Percentiles rank a stretch among this genome's conserved stretches.
Conservation (phyloP, 139 green algal genomes). For the Volvox reticuliferus region DNA sequence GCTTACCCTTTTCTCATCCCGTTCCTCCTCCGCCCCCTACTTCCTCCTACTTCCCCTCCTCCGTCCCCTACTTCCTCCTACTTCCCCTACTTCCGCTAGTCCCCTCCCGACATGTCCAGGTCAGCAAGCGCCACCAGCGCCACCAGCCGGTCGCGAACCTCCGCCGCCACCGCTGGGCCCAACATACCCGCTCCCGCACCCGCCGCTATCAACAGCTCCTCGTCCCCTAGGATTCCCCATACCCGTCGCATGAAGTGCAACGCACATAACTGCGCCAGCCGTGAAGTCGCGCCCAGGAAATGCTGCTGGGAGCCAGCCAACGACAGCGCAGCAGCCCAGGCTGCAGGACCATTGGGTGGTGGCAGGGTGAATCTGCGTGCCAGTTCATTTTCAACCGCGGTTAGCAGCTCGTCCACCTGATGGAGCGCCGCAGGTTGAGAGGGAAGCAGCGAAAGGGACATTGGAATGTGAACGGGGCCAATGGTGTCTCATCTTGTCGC, state of each 20-base stretch:
- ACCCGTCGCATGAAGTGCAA: slow-evolving; percentile 20
- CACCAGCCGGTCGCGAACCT: slow-evolving; percentile 50
- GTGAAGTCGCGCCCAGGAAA: neutral
- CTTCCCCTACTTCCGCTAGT: neutral
- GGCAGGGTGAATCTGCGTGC: neutral
- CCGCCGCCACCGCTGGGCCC: neutral
- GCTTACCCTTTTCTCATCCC: no score
- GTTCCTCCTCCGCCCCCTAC: no score
- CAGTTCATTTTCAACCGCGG: slow-evolving; percentile 34
- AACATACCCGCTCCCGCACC: neutral
- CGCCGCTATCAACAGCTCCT: neutral
- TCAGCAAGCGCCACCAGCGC: slow-evolving; percentile 45
- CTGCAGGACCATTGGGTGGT: neutral
- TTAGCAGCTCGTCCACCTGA: slow-evolving; percentile 44
- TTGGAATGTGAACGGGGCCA: neutral
- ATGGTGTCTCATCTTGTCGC: no score
- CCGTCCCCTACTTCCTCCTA: neutral
- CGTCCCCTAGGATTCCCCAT: slow-evolving; percentile 15
- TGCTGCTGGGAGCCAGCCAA: neutral
- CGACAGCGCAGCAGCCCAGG: slow-evolving; percentile 19
- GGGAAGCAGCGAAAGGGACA: neutral
- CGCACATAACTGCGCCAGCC: slow-evolving; percentile 9
- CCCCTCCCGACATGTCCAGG: neutral
- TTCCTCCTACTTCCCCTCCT: no score
- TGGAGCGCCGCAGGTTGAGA: neutral